Evolutionary conservation across 345 rosid genomes (phyloP), one percentile per base, ranked within the genome.

Genomic region (Raphanus sativus): DNA sequence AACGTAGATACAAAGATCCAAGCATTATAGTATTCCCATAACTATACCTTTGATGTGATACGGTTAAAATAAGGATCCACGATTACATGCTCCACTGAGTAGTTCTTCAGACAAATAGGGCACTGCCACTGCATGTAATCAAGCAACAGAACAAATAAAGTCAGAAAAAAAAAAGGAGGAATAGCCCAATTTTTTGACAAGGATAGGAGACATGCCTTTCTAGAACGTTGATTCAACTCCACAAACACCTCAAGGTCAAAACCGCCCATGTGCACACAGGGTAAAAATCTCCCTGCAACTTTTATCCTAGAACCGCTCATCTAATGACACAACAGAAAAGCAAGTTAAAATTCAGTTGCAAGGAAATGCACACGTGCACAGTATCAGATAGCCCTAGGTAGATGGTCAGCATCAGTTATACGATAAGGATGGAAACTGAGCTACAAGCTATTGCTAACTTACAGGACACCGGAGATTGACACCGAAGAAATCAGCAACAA

Each of bases 401-500:
- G 21, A 62, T 32, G 29, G 65, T 71, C 71, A 77, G 60, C 36
- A 66, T 48, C 45, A 52, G 15, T 26, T 38, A 26, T 3, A 33
- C 8, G 68, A 70, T 29, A 60, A 65, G 10, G 60, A 73, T 50
- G 32, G 25, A 17, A 50, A 68, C 17, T 67, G 45, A 45, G 69
- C 50, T 36, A 33, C 17, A 64, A 69, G 65, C 65, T 71, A 65
- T 29, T 12, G 55, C 45, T 55, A 75, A 85, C 98, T 87, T 85
- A 95, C 99, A 76, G 98, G 99, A 84, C 99, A 95, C n/a, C 99
- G 96, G 5, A 95, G 92, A 81, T 85, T 91, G 84, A 92, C 89
- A 78, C 77, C 70, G 65, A 95, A 77, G 74, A 86, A 86, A 65
- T 95, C 99, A 40, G 98, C 98, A 81, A 95, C 98, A 77, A 95